These are phyloP conservation scores for Cyclanthera cordifolia DNA, from an alignment of 306 rosid species.

Conservation along the genomic window DNA sequence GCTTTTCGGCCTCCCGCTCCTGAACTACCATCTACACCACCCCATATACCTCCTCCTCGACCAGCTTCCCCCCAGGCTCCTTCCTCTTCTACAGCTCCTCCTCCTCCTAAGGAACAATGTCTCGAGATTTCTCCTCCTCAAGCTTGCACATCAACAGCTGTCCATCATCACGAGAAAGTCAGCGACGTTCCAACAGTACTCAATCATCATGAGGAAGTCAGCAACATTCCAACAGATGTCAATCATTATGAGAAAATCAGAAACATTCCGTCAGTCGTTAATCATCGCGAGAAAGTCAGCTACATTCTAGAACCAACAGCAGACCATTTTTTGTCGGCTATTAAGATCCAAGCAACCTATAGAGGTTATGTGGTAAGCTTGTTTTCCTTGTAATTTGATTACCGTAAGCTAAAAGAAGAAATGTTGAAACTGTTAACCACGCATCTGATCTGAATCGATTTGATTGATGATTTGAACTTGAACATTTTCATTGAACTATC, in stretches of 20 bases:
- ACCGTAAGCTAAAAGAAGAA: too few species aligned
- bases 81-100: neutral
- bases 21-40: constrained; percentile 52
- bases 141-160: neutral
- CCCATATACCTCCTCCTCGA: constrained; percentile 30
- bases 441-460: neutral
- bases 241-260: constrained; percentile 18
- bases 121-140: constrained; percentile 11
- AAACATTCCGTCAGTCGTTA: neutral
- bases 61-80: constrained; percentile 23
- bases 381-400: neutral
- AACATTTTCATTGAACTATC: neutral
- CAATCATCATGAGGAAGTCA: constrained; percentile 18
- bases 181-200: constrained; percentile 28
- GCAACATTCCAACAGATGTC: constrained; percentile 26
- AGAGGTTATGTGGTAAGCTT: constrained; percentile 78
- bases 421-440: too few species aligned
- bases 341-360: constrained; percentile 73
- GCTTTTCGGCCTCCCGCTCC: constrained; percentile 53
- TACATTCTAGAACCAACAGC: constrained; percentile 56
- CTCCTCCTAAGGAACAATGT: constrained; percentile 18
- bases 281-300: constrained; percentile 16
- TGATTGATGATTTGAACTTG: neutral
- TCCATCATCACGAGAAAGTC: constrained; percentile 32
- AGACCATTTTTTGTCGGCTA: constrained; percentile 63